Conservation (phyloP, 306 rosid genomes). For the Gillenia trifoliata region DNA sequence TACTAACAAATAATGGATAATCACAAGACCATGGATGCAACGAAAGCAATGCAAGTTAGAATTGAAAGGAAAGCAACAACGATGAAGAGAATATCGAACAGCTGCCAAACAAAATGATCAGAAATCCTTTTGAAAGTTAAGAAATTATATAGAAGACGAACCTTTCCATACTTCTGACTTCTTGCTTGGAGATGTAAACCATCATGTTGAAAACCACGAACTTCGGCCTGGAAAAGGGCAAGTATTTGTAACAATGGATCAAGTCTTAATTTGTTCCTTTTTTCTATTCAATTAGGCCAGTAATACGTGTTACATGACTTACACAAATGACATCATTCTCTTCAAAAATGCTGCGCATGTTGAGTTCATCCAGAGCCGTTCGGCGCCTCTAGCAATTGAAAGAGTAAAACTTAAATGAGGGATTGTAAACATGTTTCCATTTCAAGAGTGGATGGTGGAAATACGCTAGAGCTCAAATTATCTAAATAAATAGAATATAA, state of each 20-base stretch:
- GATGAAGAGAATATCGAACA: not conserved
- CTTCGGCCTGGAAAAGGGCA: conserved; percentile 59
- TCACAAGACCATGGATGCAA: not conserved
- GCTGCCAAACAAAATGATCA: not conserved
- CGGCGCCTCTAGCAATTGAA: conserved; percentile 65
- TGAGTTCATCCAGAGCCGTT: conserved; percentile 85
- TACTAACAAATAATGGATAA: not conserved
- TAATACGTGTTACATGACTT: conserved; percentile 21
- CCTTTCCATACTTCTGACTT: conserved; percentile 95
- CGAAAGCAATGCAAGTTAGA: not conserved
- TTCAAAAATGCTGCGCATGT: conserved; percentile 82
- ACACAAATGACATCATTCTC: conserved; percentile 90
- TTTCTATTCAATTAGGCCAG: not conserved
- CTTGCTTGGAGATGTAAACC: conserved; percentile 97
- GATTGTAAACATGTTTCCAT: not conserved
- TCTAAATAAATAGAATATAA: not conserved
- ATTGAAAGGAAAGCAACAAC: not conserved
- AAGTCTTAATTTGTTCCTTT: not conserved
- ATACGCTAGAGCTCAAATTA: not conserved
- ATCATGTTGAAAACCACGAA: conserved; percentile 81
- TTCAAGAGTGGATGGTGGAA: not conserved
- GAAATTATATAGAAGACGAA: conserved; percentile 15
- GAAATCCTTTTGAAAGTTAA: too few species aligned
- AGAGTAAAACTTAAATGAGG: conserved; percentile 6
- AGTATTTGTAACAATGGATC: not conserved